phyloP scores from a whole-genome alignment of 805 yeast species.

The Saccharomyces mikatae region DNA sequence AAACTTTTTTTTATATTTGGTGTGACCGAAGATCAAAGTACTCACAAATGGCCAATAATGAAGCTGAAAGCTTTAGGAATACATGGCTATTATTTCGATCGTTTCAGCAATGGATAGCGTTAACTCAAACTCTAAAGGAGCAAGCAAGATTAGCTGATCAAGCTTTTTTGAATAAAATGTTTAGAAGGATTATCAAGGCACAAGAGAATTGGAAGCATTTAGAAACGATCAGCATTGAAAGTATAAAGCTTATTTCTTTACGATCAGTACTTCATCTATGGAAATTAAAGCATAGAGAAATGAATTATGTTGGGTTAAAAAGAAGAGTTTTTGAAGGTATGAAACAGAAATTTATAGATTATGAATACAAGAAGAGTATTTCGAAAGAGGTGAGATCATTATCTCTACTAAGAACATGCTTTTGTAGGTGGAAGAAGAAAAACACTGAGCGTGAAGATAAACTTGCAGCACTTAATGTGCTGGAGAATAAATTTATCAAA shows the following conservation, averaged over 20 bases:
- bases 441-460: not conserved
- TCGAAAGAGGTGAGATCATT: not conserved
- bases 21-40: not conserved
- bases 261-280: not conserved
- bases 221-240: not conserved
- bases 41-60: not conserved
- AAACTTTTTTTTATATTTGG: not conserved
- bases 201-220: not conserved
- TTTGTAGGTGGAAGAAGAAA: not conserved
- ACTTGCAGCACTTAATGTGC: not conserved
- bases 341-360: not conserved
- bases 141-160: not conserved
- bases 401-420: not conserved
- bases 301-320: not conserved
- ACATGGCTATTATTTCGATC: not conserved
- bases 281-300: not conserved
- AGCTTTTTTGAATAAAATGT: not conserved
- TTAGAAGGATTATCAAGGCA: not conserved
- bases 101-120: not conserved
- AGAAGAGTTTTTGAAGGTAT: not conserved
- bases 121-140: not conserved
- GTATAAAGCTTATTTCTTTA: not conserved
- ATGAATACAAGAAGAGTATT: not conserved
- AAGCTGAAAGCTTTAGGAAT: not conserved
- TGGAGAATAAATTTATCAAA: slow-evolving; percentile 9